These are phyloP conservation scores for Fusarium chaquense DNA, from an alignment of 2,329 filamentous ascomycete genomes.

Conservation along the genomic window DNA sequence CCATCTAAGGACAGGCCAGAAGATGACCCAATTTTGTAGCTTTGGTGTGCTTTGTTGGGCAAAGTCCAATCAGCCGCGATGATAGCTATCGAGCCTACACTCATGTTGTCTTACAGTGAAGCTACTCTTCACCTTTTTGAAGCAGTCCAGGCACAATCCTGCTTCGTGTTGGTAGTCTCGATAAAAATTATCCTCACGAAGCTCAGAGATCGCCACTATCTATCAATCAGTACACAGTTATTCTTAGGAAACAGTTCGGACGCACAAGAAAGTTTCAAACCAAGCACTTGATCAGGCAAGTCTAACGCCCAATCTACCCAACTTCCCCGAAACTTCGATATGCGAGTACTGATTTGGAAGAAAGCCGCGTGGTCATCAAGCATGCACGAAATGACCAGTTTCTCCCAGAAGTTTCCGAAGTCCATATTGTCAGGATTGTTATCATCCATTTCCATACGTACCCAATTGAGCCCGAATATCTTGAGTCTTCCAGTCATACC, in stretches of 20 bases:
- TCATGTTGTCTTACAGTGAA: fast-evolving
- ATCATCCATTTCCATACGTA: not conserved
- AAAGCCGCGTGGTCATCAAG: fast-evolving
- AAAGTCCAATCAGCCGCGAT: not conserved
- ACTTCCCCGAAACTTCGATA: too few species aligned
- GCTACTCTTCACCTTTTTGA: not conserved
- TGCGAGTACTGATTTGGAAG: not conserved
- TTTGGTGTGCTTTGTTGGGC: too few species aligned
- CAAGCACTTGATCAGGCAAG: not conserved
- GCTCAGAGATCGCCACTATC: not conserved
- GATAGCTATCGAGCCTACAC: not conserved
- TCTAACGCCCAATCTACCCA: not conserved
- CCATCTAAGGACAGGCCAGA: too few species aligned
- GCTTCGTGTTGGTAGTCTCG: too few species aligned
- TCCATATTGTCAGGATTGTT: too few species aligned
- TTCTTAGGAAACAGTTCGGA: not conserved
- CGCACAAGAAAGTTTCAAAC: not conserved
- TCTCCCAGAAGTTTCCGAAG: not conserved
- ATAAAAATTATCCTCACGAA: not conserved
- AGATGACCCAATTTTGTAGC: not conserved
- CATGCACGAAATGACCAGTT: not conserved
- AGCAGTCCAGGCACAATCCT: not conserved
- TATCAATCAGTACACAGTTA: not conserved
- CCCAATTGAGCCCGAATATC: not conserved
- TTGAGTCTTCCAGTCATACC: not conserved